Evolutionary conservation across 352 stramenopile species (phyloP).

Genomic region (Pythium vanterpoolii): DNA sequence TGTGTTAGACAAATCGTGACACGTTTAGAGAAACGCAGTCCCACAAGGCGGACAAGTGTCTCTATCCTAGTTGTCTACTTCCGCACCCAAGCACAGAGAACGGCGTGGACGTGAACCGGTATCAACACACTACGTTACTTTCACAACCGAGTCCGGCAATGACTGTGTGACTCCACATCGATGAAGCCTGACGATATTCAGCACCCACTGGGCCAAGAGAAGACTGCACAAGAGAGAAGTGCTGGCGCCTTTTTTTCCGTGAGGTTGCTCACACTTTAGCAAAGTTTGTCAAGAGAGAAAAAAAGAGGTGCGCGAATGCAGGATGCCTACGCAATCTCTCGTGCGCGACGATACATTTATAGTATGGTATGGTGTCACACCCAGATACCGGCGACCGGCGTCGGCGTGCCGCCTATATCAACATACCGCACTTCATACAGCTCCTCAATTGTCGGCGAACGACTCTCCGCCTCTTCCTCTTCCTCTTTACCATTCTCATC

Average conservation of each 20-base stretch:
- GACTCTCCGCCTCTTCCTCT: background rate
- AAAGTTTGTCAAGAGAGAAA: background rate
- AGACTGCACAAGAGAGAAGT: background rate
- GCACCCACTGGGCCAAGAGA: no score
- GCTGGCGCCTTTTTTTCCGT: background rate
- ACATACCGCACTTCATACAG: slow-evolving; percentile 13
- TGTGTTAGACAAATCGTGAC: background rate
- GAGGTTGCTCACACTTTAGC: background rate
- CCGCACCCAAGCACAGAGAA: no score
- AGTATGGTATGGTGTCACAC: background rate
- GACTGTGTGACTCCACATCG: no score
- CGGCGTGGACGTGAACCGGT: no score
- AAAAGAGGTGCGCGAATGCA: background rate
- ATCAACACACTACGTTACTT: no score
- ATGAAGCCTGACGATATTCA: background rate
- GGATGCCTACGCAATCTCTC: background rate
- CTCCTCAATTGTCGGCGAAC: slow-evolving; percentile 6
- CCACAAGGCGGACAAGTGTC: background rate
- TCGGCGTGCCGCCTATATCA: background rate
- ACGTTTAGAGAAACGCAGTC: background rate
- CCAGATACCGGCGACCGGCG: slow-evolving; percentile 3
- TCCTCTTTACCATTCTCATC: background rate
- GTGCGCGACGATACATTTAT: background rate
- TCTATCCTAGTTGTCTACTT: no score
- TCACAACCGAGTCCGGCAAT: no score